Conservation (phyloP, 2,329 filamentous ascomycete species). For the Colletotrichum trifolii region DNA sequence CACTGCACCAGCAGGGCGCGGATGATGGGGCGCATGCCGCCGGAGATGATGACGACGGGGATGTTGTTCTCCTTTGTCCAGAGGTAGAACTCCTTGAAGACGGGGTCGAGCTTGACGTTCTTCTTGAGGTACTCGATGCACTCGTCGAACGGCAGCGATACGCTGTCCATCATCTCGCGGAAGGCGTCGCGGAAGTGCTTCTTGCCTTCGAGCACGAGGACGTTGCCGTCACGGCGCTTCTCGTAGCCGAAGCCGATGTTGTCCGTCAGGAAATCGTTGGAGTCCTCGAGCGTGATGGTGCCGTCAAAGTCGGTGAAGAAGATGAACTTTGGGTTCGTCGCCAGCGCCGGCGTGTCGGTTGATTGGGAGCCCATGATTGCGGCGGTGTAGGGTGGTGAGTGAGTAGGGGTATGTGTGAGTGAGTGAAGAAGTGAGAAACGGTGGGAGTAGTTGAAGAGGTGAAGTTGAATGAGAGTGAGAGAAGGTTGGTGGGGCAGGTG, state of each 20-base stretch:
- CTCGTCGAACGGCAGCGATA: constrained; percentile 81
- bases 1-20: constrained; percentile 82
- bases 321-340: constrained; percentile 84
- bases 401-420: not conserved
- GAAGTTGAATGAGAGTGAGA: constrained; percentile 7
- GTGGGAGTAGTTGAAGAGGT: not conserved
- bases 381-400: not conserved
- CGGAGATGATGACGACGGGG: constrained; percentile 90
- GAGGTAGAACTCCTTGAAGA: constrained; percentile 87
- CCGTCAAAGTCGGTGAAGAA: constrained; percentile 99
- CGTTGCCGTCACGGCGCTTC: constrained; percentile 78
- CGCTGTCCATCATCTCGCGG: constrained; percentile 89
- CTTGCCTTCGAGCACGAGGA: constrained; percentile 77
- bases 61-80: constrained; percentile 87
- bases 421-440: not conserved
- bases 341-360: constrained; percentile 66
- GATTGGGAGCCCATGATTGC: constrained; percentile 55
- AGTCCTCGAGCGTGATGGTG: constrained; percentile 82
- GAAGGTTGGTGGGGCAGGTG: constrained; percentile 6
- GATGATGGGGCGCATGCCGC: constrained; percentile 94
- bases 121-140: constrained; percentile 82
- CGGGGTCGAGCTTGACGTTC: constrained; percentile 89
- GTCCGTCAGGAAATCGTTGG: constrained; percentile 83
- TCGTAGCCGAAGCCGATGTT: constrained; percentile 85
- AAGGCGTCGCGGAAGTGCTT: constrained; percentile 87